Evolutionary conservation across 768 basidiomycete species (phyloP).

Genomic region (Boletus fagicola): DNA sequence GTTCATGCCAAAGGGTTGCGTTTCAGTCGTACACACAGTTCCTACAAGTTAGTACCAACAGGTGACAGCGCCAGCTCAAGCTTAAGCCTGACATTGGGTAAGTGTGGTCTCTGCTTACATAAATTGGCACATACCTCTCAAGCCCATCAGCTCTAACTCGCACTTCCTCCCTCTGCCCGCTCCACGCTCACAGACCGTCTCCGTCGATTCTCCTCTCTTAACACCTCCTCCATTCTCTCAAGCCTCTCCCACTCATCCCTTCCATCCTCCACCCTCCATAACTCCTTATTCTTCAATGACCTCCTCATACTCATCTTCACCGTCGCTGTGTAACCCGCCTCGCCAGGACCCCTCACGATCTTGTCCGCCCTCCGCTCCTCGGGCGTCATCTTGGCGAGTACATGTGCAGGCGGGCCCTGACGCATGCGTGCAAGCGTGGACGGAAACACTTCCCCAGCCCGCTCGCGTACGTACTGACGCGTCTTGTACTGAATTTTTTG

Average conservation of each 20-base stretch:
- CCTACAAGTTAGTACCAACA: no score
- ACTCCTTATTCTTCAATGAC: slow-evolving; percentile 39
- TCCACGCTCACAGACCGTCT: slow-evolving; percentile 2
- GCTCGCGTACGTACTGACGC: slow-evolving; percentile 56
- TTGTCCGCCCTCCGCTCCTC: slow-evolving; percentile 47
- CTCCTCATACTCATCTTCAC: slow-evolving; percentile 58
- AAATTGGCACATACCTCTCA: slow-evolving; percentile 5
- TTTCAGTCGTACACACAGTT: no score
- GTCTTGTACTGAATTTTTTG: slow-evolving; percentile 67
- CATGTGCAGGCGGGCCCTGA: slow-evolving; percentile 62
- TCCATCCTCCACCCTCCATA: slow-evolving; percentile 37
- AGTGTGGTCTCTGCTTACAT: background rate
- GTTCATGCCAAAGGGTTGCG: no score
- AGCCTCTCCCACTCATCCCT: slow-evolving; percentile 26
- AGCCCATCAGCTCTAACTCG: background rate
- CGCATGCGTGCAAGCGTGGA: slow-evolving; percentile 47
- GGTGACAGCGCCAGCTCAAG: no score
- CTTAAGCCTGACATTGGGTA: background rate
- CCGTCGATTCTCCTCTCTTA: slow-evolving; percentile 33
- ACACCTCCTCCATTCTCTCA: slow-evolving; percentile 25
- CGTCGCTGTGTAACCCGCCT: slow-evolving; percentile 69
- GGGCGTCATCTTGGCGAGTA: slow-evolving; percentile 51
- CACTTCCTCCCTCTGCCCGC: no score
- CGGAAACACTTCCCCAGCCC: slow-evolving; percentile 56
- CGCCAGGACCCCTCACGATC: slow-evolving; percentile 50